Evolutionary conservation across 169 alveolate species (phyloP).

Genomic region (Cryptosporidium ubiquitum): DNA sequence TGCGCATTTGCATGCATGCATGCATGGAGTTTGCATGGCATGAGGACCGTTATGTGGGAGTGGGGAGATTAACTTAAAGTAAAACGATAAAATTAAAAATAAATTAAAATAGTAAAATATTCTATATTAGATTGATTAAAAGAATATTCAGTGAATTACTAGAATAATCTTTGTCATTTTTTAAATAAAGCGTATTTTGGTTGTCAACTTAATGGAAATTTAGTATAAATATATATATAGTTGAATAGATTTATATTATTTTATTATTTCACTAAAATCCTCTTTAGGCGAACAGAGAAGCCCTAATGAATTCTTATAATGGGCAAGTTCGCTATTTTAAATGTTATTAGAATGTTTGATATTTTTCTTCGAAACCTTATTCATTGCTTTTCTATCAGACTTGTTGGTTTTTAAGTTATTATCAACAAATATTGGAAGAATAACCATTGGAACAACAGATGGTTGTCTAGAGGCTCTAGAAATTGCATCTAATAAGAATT

Average conservation of each 20-base stretch:
- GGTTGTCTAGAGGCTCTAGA: slow-evolving; percentile 67
- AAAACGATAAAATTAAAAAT: neutral
- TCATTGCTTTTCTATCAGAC: slow-evolving; percentile 42
- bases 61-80: neutral
- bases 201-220: too few relatives aligned
- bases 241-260: too few relatives aligned
- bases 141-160: neutral
- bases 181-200: neutral
- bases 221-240: too few relatives aligned
- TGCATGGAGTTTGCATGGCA: neutral
- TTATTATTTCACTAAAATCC: neutral
- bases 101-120: neutral
- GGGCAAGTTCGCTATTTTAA: neutral
- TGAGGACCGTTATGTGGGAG: neutral
- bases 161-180: neutral
- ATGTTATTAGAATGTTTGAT: slow-evolving; percentile 40
- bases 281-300: too few relatives aligned
- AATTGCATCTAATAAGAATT: slow-evolving; percentile 43
- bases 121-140: neutral
- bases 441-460: slow-evolving; percentile 48
- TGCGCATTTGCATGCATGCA: neutral
- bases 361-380: slow-evolving; percentile 17
- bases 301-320: neutral
- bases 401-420: slow-evolving; percentile 14
- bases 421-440: slow-evolving; percentile 64